Conservation (phyloP, 2,329 filamentous ascomycete species). For the Aspergillus luchuensis region DNA sequence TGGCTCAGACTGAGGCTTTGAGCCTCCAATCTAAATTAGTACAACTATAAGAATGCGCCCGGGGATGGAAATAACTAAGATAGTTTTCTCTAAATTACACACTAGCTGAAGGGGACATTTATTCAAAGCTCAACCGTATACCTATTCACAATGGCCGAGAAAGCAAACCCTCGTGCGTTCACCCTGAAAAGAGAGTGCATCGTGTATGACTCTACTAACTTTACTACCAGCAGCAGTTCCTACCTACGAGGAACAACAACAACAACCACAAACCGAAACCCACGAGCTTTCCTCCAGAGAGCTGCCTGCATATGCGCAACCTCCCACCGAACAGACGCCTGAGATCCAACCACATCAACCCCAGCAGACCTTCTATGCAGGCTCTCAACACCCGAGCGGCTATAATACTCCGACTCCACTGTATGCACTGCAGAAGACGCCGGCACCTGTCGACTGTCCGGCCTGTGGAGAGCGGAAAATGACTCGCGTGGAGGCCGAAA, state of each 20-base stretch:
- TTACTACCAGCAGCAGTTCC: background rate
- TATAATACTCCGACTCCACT: conserved; percentile 30
- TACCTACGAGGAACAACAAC: background rate
- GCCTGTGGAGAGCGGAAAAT: conserved; percentile 46
- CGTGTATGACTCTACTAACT: background rate
- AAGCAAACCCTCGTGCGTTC: background rate
- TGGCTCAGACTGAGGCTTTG: background rate
- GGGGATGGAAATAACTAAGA: no score
- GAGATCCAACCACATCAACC: background rate
- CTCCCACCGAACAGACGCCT: background rate
- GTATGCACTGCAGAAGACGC: conserved; percentile 30
- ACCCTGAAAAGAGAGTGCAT: background rate
- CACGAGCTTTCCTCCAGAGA: background rate
- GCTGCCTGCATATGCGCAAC: background rate
- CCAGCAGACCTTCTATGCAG: conserved; percentile 7
- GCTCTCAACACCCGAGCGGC: conserved; percentile 19
- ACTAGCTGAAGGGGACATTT: background rate
- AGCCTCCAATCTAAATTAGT: background rate
- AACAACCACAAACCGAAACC: background rate
- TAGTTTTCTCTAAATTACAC: no score
- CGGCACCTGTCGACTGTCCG: conserved; percentile 53
- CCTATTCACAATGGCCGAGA: background rate
- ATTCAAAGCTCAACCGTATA: background rate
- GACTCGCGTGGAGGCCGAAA: conserved; percentile 25
- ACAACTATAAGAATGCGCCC: background rate